Evolutionary conservation across 2,329 filamentous ascomycete genomes (phyloP), one percentile per base, ranked within the genome.

Genomic region (Penicillium italicum): DNA sequence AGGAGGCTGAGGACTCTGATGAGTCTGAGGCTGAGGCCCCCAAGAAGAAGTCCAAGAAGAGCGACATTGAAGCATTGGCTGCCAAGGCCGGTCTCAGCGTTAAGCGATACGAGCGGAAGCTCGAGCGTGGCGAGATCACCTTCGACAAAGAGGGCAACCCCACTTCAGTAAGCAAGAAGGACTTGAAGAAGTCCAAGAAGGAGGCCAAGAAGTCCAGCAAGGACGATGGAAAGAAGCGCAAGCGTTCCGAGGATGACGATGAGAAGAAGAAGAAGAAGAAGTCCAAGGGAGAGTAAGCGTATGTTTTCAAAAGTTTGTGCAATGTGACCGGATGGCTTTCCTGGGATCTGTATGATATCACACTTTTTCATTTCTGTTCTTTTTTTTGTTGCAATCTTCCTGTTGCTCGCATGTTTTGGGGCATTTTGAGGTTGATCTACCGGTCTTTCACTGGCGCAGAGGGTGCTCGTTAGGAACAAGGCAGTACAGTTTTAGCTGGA

Each of bases 41-140:
- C 57, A 55, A 55, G 47, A 69, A 71, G 62, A 69, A 69, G 60
- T 68, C 70, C 62, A 80, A 81, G 70, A 74, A 76, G 66, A 55
- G 49, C 57, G 77, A 80, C 54, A 53, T 83, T 73, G 61, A 84
- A 80, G 69, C 80, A 75, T 72, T 87, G 43, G 89, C 89, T 38
- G 83, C 82, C 57, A 80, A 82, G 62, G 84, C 86, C 9, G 88
- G 87, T 58, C 78, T 91, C 56, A 88, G 86, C 8, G 82, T 89
- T 51, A 85, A 84, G 77, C 88, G 90, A 76, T 91, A 91, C 77
- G 85, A 88, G 79, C 82, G 86, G 72, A 91, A 91, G 80, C 85
- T 85, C 63, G 88, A 89, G 75, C 82, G 86, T 59, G 89, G 89
- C 36, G 87, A 91, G 68, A 87, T 91, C 61, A 79, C 84, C 69